Base-by-base conservation (phyloP, 1,284 basidiomycete genomes). In the Gymnopus androsaceus region DNA sequence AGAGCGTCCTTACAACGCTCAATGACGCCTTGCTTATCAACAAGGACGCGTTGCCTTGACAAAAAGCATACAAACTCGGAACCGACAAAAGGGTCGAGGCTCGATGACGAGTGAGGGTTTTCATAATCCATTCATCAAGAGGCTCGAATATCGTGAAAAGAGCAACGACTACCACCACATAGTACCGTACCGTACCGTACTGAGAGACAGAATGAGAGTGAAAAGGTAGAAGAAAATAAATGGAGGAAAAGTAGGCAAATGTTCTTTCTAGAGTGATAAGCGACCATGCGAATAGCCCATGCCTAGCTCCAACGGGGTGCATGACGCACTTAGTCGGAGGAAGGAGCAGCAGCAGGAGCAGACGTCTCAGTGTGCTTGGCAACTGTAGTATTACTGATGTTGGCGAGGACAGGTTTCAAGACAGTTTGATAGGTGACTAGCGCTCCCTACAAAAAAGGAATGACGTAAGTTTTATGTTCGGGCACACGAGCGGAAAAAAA, bases 381-480 rank as follows among this genome's bases (percentile, higher is more conserved):
- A 25, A 56, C 47, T 41, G 54, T 55, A 33, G 67, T 67, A 49
- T 73, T 71, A 56, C 73, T 74, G 62, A 81, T 63, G 64, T 84
- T 85, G 62, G 75, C 72, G 60, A 90, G 75, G 48, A 89, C 72
- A 44, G 88, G 90, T 70, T 89, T 89, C 70, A 92, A 72, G 54
- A 88, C 75, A 63, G 75, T 76, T 66, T 77, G 70, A 73, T 92
- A 92, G 27, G 85, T 75, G 47, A 75, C 74, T 80, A 90, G 87
- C 34, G 90, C 90, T 62, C 90, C 90, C 84, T 91, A 68, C 42
- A 38, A 41, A 49, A 51, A 47, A 46, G 34, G 8, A 58, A 50
- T 51, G 59, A 45, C 31, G 47, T 45, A 56, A 59, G 49, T 56
- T 40, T 55, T 34, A 45, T 48, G 41, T 14, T 21, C 57, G 51